Evolutionary conservation across 768 basidiomycete species (phyloP), one percentile per base, ranked within the genome.

Genomic region (Hebeloma cylindrosporum): DNA sequence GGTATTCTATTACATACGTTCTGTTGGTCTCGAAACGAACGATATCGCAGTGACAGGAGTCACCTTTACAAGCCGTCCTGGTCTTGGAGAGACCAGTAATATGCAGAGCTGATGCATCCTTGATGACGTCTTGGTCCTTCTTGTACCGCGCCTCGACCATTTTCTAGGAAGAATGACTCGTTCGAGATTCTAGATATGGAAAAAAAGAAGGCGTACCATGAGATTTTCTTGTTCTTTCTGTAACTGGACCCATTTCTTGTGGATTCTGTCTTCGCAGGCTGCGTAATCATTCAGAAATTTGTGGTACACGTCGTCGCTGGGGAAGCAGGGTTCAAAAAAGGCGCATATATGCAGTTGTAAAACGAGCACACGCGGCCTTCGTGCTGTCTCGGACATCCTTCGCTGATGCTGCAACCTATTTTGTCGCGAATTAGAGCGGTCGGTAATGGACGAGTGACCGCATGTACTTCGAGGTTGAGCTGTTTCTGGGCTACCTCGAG

Each of bases 221-320:
- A 53, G 47, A 9, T 45, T 45, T 6, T 33, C 45, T 43, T 52
- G 38, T 10, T 42, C 25, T 8, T 50, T 40, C 23, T 43, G 46
- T 10, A 55, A 44, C 32, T 53, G 36, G 3, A 17, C 13, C 42
- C 49, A 51, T 38, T 49, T 50, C 20, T 50, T 50, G 7, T 48
- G 48, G 11, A 62, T 62, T 25, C 40, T 48, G 39, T 62, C 60
- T 35, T 60, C 53, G 17, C 35, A 45, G 16, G 49, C 52, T 11
- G 46, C 47, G 33, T 60, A 51, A 8, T 57, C 50, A 7, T 43
- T 26, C 13, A 57, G 16, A 32, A 57, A 57, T 9, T 38, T 43
- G 5, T 14, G 33, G 29, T 54, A 58, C 26, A 53, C 26, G n/a
- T 38, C 31, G 7, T 60, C 50, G 31, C 59, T 60, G 36, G 28